These are phyloP conservation scores for Plasmodium malariae DNA, from an alignment of 169 alveolate genomes.

Conservation along the genomic window DNA sequence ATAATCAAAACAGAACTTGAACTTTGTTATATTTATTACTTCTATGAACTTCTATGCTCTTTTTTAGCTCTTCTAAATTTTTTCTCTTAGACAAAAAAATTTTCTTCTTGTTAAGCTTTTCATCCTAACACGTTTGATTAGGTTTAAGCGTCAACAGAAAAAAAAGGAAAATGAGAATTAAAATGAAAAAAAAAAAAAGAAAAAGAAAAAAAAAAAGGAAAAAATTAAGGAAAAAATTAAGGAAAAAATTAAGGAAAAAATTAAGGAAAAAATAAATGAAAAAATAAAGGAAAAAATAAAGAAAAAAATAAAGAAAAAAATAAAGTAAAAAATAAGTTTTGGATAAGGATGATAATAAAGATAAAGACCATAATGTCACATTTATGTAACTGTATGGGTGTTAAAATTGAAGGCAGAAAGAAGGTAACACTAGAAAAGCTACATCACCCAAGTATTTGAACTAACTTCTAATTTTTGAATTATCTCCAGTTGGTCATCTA, in stretches of 20 bases:
- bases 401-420: too few species aligned
- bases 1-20: not conserved
- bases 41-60: conserved; percentile 19
- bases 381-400: not conserved
- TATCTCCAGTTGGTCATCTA: conserved; percentile 49
- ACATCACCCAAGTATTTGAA: too few species aligned
- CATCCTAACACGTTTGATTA: conserved; percentile 27
- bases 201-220: too few species aligned
- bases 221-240: too few species aligned
- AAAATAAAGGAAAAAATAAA: too few species aligned
- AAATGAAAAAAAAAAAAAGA: not conserved
- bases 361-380: not conserved
- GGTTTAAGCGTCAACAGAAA: too few species aligned
- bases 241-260: not conserved
- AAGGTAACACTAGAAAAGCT: too few species aligned
- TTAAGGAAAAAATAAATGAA: too few species aligned
- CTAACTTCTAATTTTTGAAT: conserved; percentile 57
- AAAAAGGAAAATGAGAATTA: not conserved
- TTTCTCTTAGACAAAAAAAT: conserved; percentile 38
- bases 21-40: conserved; percentile 10
- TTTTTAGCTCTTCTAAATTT: conserved; percentile 39
- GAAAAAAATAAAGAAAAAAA: conserved; percentile 1
- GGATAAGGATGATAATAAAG: not conserved
- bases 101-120: conserved; percentile 51
- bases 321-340: not conserved